Evolutionary conservation across 352 stramenopile genomes (phyloP).

Genomic region (Pythium scleroteichum): DNA sequence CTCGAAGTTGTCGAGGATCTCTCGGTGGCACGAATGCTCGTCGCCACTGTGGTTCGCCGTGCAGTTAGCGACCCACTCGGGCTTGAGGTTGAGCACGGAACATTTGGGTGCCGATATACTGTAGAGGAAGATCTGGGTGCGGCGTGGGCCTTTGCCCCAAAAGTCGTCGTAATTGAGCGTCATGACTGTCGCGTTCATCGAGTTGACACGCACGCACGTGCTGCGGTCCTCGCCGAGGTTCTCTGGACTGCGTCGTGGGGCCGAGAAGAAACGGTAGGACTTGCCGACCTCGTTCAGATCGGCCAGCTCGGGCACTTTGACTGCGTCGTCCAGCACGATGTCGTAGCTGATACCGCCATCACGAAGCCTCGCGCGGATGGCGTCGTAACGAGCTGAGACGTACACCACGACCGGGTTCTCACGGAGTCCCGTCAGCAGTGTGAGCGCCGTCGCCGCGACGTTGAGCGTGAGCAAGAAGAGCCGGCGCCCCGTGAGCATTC

Average conservation of each 20-base stretch:
- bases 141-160: constrained; percentile 34
- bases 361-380: constrained; percentile 17
- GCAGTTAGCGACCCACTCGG: constrained; percentile 30
- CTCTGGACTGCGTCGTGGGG: constrained; percentile 17
- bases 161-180: constrained; percentile 39
- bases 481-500: constrained; percentile 4
- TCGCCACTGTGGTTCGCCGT: constrained; percentile 27
- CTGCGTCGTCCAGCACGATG: constrained; percentile 19
- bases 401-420: constrained; percentile 29
- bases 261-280: constrained; percentile 31
- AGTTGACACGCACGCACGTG: constrained; percentile 36
- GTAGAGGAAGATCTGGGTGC: constrained; percentile 32
- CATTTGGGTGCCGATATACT: constrained; percentile 41
- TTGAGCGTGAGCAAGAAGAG: constrained; percentile 23
- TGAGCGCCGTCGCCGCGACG: constrained; percentile 21
- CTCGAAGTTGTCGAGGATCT: constrained; percentile 59
- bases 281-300: constrained; percentile 33
- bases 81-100: constrained; percentile 34
- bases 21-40: constrained; percentile 38
- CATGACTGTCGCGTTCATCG: constrained; percentile 35
- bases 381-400: constrained; percentile 24
- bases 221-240: constrained; percentile 35
- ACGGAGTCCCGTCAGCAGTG: constrained; percentile 23
- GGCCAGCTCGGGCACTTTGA: constrained; percentile 21
- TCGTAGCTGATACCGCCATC: constrained; percentile 34